Evolutionary conservation across 1,284 basidiomycete species (phyloP).

Genomic region (Irpex sp.): DNA sequence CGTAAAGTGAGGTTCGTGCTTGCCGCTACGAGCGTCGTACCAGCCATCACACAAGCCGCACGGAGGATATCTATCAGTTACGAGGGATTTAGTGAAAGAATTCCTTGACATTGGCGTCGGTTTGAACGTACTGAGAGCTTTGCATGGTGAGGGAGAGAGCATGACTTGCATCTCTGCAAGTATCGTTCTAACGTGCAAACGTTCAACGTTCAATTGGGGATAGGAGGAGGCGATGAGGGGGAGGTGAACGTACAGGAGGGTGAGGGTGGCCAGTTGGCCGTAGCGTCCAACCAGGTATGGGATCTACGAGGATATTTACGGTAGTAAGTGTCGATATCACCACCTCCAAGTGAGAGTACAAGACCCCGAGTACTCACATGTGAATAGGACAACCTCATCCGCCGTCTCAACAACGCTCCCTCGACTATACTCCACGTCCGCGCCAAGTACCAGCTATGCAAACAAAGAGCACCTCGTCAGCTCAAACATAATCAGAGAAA

Average conservation of each 20-base stretch:
- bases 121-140: too few species aligned
- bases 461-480: background rate
- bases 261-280: background rate
- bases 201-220: too few species aligned
- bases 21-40: background rate
- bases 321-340: too few species aligned
- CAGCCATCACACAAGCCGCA: background rate
- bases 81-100: too few species aligned
- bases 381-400: background rate
- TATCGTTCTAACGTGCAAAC: too few species aligned
- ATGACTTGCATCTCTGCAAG: too few species aligned
- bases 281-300: conserved; percentile 3
- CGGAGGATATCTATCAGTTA: background rate
- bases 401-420: background rate
- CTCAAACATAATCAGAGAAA: background rate
- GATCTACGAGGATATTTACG: background rate
- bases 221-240: too few species aligned
- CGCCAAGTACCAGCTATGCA: conserved; percentile 2
- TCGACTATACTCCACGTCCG: conserved; percentile 1
- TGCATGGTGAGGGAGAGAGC: too few species aligned
- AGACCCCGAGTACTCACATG: background rate
- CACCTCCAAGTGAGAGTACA: background rate
- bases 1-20: conserved; percentile 5
- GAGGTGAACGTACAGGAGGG: background rate
- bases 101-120: too few species aligned